Conservation (phyloP, 257 asterid genomes). For the Ocimum tenuiflorum region DNA sequence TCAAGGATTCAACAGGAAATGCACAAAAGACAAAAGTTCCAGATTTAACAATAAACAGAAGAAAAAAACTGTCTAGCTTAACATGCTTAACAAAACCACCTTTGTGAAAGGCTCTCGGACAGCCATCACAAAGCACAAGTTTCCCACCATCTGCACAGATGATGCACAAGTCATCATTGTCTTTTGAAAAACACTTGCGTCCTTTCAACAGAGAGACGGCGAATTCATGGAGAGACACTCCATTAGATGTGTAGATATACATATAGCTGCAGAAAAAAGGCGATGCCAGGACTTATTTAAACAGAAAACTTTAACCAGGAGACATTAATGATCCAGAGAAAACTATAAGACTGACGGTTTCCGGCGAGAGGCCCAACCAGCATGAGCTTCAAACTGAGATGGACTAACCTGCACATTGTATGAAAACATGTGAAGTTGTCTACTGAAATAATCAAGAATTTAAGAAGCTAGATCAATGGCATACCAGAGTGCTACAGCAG, state of each 20-base stretch:
- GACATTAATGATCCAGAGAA: slow-evolving; percentile 18
- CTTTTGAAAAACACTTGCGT: slow-evolving; percentile 56
- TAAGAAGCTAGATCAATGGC: slow-evolving; percentile 14
- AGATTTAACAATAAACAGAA: not conserved
- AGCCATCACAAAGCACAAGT: slow-evolving; percentile 97
- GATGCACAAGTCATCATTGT: slow-evolving; percentile 89
- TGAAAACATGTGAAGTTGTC: slow-evolving; percentile 17
- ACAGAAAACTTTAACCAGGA: not conserved
- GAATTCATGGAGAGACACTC: slow-evolving; percentile 92
- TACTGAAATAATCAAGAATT: slow-evolving; percentile 9
- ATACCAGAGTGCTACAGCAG: slow-evolving; percentile 88
- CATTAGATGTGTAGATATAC: slow-evolving; percentile 92
- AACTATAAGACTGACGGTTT: slow-evolving; percentile 66
- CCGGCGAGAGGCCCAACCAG: slow-evolving; percentile 97
- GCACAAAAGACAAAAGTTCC: not conserved
- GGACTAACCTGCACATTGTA: slow-evolving; percentile 80
- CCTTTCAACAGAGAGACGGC: slow-evolving; percentile 81
- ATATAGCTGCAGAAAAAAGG: slow-evolving; percentile 63
- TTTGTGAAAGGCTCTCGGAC: slow-evolving; percentile 98
- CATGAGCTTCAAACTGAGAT: slow-evolving; percentile 96
- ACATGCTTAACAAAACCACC: slow-evolving; percentile 42
- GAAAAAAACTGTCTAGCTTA: slow-evolving; percentile 3
- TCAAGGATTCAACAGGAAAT: not conserved
- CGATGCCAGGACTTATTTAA: slow-evolving; percentile 20
- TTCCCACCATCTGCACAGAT: slow-evolving; percentile 99